Conservation (phyloP, 2,329 filamentous ascomycete genomes). For the Colletotrichum eleusines region DNA sequence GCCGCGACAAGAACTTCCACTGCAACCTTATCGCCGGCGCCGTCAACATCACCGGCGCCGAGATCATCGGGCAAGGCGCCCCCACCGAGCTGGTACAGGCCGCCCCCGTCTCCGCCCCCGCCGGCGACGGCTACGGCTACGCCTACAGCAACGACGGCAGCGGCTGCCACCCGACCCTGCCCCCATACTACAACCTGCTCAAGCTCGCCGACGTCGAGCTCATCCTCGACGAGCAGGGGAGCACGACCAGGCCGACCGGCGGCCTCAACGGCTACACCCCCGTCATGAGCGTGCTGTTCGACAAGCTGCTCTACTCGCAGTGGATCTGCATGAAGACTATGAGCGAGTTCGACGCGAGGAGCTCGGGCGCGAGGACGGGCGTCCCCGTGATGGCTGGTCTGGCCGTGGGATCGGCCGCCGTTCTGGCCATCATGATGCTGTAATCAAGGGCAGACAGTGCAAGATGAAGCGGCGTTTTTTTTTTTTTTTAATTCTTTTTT, state of each 20-base stretch:
- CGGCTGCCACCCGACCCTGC: constrained; percentile 36
- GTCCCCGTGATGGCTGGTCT: constrained; percentile 10
- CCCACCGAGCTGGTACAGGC: constrained; percentile 15
- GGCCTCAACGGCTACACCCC: constrained; percentile 38
- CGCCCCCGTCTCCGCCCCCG: background rate
- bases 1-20: constrained; percentile 33
- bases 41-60: constrained; percentile 36
- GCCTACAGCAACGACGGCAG: background rate
- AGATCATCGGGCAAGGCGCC: constrained; percentile 36
- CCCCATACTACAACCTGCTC: constrained; percentile 28
- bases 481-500: no score
- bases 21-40: constrained; percentile 40
- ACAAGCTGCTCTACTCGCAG: constrained; percentile 37
- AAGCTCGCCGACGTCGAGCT: constrained; percentile 38
- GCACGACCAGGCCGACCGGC: constrained; percentile 25
- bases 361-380: constrained; percentile 6
- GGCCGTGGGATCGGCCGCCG: constrained; percentile 6
- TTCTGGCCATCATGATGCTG: constrained; percentile 28
- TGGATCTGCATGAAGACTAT: constrained; percentile 42
- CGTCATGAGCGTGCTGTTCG: constrained; percentile 39
- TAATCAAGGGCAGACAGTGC: background rate
- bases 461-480: background rate
- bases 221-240: constrained; percentile 26
- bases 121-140: background rate
- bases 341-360: constrained; percentile 33